Conservation (phyloP, 1,139 yeast genomes). For the Saccharomycopsis hybrid region DNA sequence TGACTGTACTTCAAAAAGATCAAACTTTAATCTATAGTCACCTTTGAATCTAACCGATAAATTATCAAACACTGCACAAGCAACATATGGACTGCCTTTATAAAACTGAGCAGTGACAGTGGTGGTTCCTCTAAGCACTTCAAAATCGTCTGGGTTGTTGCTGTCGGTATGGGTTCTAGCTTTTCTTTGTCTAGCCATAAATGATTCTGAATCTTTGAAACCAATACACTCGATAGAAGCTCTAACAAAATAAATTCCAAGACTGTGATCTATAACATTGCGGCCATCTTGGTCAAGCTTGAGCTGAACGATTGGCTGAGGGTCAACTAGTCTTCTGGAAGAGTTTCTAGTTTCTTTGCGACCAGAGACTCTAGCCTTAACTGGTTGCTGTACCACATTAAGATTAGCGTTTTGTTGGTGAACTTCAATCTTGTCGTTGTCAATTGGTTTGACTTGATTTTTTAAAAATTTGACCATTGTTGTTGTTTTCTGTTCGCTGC, state of each 20-base stretch:
- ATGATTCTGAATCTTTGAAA: slow-evolving; percentile 10
- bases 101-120: slow-evolving; percentile 20
- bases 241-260: slow-evolving; percentile 19
- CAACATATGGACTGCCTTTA: slow-evolving; percentile 19
- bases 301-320: slow-evolving; percentile 21
- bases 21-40: slow-evolving; percentile 19
- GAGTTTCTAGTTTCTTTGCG: slow-evolving; percentile 20
- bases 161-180: slow-evolving; percentile 4
- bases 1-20: slow-evolving; percentile 16
- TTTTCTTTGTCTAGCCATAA: slow-evolving; percentile 18
- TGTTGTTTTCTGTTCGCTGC: background rate
- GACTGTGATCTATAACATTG: slow-evolving; percentile 15
- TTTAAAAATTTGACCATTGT: slow-evolving; percentile 20
- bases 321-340: slow-evolving; percentile 20
- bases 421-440: slow-evolving; percentile 2
- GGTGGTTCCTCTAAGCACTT: slow-evolving; percentile 19
- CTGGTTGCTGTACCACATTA: slow-evolving; percentile 20
- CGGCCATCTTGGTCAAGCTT: slow-evolving; percentile 6
- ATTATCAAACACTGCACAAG: slow-evolving; percentile 21
- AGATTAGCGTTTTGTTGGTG: slow-evolving; percentile 8
- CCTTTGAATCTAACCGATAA: slow-evolving; percentile 21
- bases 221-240: slow-evolving; percentile 20
- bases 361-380: slow-evolving; percentile 20
- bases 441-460: slow-evolving; percentile 19
- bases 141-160: slow-evolving; percentile 8